A percentile compares a stretch with the other conserved stretches of the same genome.
Conservation (phyloP, 2,329 filamentous ascomycete species). For the Nemania diffusa region DNA sequence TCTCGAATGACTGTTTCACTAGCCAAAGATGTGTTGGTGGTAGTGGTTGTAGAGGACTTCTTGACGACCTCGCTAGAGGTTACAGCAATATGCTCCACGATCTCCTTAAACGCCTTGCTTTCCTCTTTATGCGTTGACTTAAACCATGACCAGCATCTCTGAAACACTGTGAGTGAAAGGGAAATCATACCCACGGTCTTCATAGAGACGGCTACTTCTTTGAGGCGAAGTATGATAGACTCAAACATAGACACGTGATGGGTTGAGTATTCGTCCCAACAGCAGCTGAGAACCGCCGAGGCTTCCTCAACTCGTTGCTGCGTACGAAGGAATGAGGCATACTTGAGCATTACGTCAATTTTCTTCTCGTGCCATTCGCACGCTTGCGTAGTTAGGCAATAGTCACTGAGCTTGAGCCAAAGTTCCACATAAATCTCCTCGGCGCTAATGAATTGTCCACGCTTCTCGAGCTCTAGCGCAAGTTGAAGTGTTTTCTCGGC, state of each 20-base stretch:
- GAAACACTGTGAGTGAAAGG: slow-evolving; percentile 34
- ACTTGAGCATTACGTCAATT: slow-evolving; percentile 36
- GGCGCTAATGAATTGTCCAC: slow-evolving; percentile 25
- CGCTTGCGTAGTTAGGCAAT: slow-evolving; percentile 19
- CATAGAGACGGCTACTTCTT: slow-evolving; percentile 31
- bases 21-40: slow-evolving; percentile 21
- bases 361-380: slow-evolving; percentile 35
- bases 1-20: slow-evolving; percentile 36
- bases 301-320: slow-evolving; percentile 31
- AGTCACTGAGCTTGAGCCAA: slow-evolving; percentile 35
- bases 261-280: slow-evolving; percentile 35
- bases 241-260: slow-evolving; percentile 37
- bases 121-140: slow-evolving; percentile 36
- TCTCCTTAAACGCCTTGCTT: slow-evolving; percentile 34
- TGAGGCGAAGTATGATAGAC: slow-evolving; percentile 33
- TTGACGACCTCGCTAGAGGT: slow-evolving; percentile 35
- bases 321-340: slow-evolving; percentile 29
- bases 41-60: slow-evolving; percentile 27
- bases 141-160: slow-evolving; percentile 37
- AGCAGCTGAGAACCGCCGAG: slow-evolving; percentile 33
- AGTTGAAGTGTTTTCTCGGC: slow-evolving; percentile 33
- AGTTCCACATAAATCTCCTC: slow-evolving; percentile 36
- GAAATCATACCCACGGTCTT: slow-evolving; percentile 28
- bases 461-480: slow-evolving; percentile 29
- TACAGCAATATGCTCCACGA: slow-evolving; percentile 32